Evolutionary conservation across 1,284 basidiomycete genomes (phyloP).

Genomic region (Baeospora myosura): DNA sequence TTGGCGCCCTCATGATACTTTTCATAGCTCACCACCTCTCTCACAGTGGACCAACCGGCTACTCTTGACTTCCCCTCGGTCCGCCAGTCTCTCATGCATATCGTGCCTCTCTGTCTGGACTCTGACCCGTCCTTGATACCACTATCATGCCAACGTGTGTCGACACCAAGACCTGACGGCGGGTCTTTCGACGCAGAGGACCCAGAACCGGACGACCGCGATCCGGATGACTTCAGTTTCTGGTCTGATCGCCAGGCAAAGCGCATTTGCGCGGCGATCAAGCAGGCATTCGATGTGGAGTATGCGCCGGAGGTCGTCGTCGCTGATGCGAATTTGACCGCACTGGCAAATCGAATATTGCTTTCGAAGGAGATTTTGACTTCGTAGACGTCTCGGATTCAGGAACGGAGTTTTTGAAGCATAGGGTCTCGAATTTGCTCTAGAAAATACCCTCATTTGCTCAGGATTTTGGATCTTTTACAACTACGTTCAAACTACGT

Average conservation of each 20-base stretch:
- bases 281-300: slow-evolving; percentile 82
- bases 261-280: slow-evolving; percentile 73
- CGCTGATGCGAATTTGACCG: slow-evolving; percentile 85
- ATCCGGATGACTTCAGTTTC: slow-evolving; percentile 91
- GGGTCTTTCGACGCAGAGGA: slow-evolving; percentile 11
- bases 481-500: no score
- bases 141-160: slow-evolving; percentile 47
- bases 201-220: slow-evolving; percentile 37
- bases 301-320: slow-evolving; percentile 85
- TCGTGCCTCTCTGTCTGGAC: slow-evolving; percentile 84
- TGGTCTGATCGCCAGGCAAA: slow-evolving; percentile 88
- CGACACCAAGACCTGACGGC: slow-evolving; percentile 15
- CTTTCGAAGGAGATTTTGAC: slow-evolving; percentile 68
- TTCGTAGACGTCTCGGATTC: no score
- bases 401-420: no score
- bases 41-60: slow-evolving; percentile 58
- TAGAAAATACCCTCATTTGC: no score
- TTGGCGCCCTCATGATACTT: slow-evolving; percentile 1
- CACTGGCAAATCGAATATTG: slow-evolving; percentile 78
- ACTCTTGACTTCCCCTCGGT: slow-evolving; percentile 60
- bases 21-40: slow-evolving; percentile 12
- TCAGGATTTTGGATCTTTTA: no score
- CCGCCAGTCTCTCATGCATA: slow-evolving; percentile 58
- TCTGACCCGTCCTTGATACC: slow-evolving; percentile 80
- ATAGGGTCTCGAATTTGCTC: no score